Evolutionary conservation across 1,284 basidiomycete genomes (phyloP).

Genomic region (Leccinum pseudoinsigne): DNA sequence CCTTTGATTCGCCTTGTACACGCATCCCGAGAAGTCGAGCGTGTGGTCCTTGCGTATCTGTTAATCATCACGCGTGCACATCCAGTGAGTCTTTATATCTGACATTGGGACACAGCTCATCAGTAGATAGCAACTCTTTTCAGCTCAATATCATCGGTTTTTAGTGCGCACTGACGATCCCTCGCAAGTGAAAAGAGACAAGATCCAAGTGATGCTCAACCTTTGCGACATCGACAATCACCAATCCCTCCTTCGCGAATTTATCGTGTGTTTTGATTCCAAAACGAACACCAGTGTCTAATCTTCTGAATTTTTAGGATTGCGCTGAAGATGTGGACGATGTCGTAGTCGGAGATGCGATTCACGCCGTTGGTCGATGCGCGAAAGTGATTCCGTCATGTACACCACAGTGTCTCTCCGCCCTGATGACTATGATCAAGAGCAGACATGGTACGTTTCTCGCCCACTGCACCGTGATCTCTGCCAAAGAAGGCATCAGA

Average conservation of each 20-base stretch:
- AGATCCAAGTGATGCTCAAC: constrained; percentile 70
- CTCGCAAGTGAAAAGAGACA: constrained; percentile 64
- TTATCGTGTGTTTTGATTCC: constrained; percentile 59
- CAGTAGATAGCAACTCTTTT: constrained; percentile 53
- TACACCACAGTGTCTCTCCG: constrained; percentile 67
- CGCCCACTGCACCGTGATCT: background rate
- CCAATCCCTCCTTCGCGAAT: constrained; percentile 71
- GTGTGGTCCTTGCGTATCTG: constrained; percentile 73
- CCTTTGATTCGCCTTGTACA: constrained; percentile 72
- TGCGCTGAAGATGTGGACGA: constrained; percentile 77
- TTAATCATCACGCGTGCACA: constrained; percentile 58
- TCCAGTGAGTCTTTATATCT: constrained; percentile 49
- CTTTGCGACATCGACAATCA: constrained; percentile 70
- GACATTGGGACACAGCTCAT: constrained; percentile 1
- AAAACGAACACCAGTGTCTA: background rate
- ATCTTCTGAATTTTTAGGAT: constrained; percentile 46
- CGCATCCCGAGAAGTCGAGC: constrained; percentile 65
- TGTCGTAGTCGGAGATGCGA: constrained; percentile 65
- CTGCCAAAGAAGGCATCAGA: constrained; percentile 18
- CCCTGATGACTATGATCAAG: constrained; percentile 78
- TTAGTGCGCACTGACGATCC: constrained; percentile 70
- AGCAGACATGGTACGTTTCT: constrained; percentile 60
- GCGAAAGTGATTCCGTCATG: constrained; percentile 69
- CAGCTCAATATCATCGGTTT: constrained; percentile 62
- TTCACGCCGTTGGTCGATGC: constrained; percentile 77